Evolutionary conservation across 257 asterid genomes (phyloP), one percentile per base, ranked within the genome.

Genomic region (Salvia hispanica): DNA sequence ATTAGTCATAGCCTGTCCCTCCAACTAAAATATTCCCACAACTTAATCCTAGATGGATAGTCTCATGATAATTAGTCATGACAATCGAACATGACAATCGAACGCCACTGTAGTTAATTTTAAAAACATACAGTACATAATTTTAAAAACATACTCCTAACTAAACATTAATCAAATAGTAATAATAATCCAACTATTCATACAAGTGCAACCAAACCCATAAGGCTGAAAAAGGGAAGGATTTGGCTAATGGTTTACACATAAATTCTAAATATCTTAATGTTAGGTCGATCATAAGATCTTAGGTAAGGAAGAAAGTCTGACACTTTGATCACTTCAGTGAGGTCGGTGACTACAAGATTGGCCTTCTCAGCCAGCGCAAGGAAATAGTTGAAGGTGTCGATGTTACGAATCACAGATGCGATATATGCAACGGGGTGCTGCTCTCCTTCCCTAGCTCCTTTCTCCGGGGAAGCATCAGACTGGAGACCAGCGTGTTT

Each of bases 301-400:
- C 82, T 82, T 72, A 86, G 55, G 74, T 90, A 93, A 25, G 97
- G 95, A 81, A 93, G 92, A 78, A 90, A 84, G 53, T 74, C 62
- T 33, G 70, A 69, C 4, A 89, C 85, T 75, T 59, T 55, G 40
- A 70, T 67, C 39, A 73, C 72, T 62, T 73, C 85, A 4, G 97
- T 83, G 56, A 90, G 56, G 79, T 93, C 97, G 2, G 76, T 66
- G 58, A 86, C 84, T 28, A 33, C 39, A 39, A 93, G 90, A 55
- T 80, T 84, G 5, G 88, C 91, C 74, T 80, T 52, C 56, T 75
- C 76, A 14, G 86, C 80, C 72, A 93, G 82, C 34, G 66, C 76
- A 67, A 83, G 87, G 74, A 93, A 93, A 78, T 56, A 83, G 75
- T 81, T 62, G 73, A 85, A 91, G 2, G 99, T 93, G 54, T 86